Base-by-base conservation (phyloP, 345 rosid species). In the Populus nigra region DNA sequence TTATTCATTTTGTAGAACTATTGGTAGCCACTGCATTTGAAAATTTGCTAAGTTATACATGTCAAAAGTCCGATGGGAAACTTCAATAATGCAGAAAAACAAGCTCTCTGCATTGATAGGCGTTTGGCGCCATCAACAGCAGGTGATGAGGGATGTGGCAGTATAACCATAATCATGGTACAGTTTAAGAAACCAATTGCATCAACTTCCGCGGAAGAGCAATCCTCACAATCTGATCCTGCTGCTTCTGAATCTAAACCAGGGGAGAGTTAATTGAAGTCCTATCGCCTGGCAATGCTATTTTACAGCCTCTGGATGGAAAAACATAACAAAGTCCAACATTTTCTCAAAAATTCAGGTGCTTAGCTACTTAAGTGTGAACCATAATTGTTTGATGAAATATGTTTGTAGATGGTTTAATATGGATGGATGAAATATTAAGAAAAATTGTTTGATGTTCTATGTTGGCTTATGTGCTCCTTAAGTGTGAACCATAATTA, bases 111-210 rank as follows among this genome's bases (percentile, higher is more conserved):
- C 43, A 23, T 96, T 1, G 97, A 93, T 65, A 87, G 86, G 82
- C 93, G 99, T 79, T 83, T 96, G 73, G 97, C 99, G 36, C 98
- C 99, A 65, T 88, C 90, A 10, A 92, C 97, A 8, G 86, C 88
- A 35, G 80, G 88, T 12, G 98, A 97, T 20, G 98, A 96, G 87
- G 99, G 98, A 77, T 92, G 99, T 71, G 99, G 93, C 86, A 93
- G 93, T 81, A 96, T 96, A 98, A 96, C 99, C 53, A 96, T 96
- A 96, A 89, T 93, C 85, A 79, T 93, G 86, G 94, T 96, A 71
- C 97, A 90, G 81, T 90, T 96, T 86, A 91, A 90, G 89, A 96
- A 92, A 78, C 88, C 90, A 16, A 43, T 84, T 70, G 77, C 77
- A 73, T 55, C 82, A 15, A 5, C 75, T 8, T 80, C 85, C 31